These are phyloP conservation scores for Chaetomidium leptoderma DNA, from an alignment of 495 filamentous ascomycete species.

Conservation along the genomic window DNA sequence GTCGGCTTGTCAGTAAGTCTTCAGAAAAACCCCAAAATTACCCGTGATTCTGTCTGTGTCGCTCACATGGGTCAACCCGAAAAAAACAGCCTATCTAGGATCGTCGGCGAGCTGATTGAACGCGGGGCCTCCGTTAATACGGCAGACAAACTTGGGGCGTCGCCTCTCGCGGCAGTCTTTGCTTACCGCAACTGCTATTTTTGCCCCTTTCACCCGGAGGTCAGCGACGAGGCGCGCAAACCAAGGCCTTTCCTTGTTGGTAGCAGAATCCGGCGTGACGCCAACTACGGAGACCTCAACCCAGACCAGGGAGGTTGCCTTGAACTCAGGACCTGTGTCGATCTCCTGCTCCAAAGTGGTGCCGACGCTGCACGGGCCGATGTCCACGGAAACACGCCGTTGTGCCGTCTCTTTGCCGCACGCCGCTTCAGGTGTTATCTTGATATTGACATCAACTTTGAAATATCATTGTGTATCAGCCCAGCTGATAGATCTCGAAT, in stretches of 20 bases:
- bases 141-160: background rate
- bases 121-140: constrained; percentile 5
- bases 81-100: background rate
- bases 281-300: background rate
- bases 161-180: constrained; percentile 1
- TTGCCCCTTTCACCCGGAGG: background rate
- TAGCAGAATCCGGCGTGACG: too few species aligned
- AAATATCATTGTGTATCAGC: background rate
- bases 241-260: background rate
- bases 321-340: background rate
- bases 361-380: background rate
- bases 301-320: background rate
- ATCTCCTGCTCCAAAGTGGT: background rate
- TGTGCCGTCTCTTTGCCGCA: background rate
- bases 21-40: background rate
- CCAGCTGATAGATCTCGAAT: background rate
- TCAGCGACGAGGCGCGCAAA: background rate
- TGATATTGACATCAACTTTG: background rate
- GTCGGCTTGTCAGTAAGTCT: background rate
- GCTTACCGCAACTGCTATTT: background rate
- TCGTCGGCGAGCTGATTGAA: constrained; percentile 3
- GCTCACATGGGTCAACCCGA: background rate
- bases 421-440: background rate
- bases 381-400: background rate
- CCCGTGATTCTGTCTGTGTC: background rate